phyloP scores from a whole-genome alignment of 495 filamentous ascomycete species.

The Lasiosphaeria hispida region DNA sequence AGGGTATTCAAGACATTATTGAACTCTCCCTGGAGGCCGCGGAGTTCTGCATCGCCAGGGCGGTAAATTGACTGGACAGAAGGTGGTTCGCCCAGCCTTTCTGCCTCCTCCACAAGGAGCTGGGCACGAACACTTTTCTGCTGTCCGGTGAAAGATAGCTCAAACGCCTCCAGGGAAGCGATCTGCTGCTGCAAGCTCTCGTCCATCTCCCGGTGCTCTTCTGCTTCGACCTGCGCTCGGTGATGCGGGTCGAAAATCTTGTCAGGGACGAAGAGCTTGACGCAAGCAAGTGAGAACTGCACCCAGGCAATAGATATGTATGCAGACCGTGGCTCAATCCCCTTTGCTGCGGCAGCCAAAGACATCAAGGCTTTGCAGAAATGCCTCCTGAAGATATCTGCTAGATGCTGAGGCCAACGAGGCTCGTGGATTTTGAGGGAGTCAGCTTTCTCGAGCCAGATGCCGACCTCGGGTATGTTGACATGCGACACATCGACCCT shows the following conservation, averaged over 20 bases:
- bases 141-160: conserved; percentile 65
- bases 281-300: conserved; percentile 58
- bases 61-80: conserved; percentile 60
- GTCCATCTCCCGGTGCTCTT: conserved; percentile 58
- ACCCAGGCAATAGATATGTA: conserved; percentile 59
- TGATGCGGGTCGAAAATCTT: conserved; percentile 83
- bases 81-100: conserved; percentile 60
- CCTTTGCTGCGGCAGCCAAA: conserved; percentile 30
- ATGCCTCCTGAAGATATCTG: conserved; percentile 35
- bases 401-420: conserved; percentile 21
- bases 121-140: conserved; percentile 58
- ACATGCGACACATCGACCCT: conserved; percentile 6
- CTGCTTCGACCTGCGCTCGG: conserved; percentile 66
- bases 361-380: conserved; percentile 41
- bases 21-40: conserved; percentile 78
- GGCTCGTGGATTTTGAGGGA: conserved; percentile 8
- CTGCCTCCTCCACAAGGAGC: conserved; percentile 58
- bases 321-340: conserved; percentile 24
- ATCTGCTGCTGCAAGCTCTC: conserved; percentile 55
- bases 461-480: conserved; percentile 16
- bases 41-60: conserved; percentile 63
- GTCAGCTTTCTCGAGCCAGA: conserved; percentile 24
- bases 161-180: conserved; percentile 61
- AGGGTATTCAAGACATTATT: conserved; percentile 67
- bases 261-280: conserved; percentile 83